phyloP scores from a whole-genome alignment of 352 stramenopile species.

The Globisporangium mamillatum region DNA sequence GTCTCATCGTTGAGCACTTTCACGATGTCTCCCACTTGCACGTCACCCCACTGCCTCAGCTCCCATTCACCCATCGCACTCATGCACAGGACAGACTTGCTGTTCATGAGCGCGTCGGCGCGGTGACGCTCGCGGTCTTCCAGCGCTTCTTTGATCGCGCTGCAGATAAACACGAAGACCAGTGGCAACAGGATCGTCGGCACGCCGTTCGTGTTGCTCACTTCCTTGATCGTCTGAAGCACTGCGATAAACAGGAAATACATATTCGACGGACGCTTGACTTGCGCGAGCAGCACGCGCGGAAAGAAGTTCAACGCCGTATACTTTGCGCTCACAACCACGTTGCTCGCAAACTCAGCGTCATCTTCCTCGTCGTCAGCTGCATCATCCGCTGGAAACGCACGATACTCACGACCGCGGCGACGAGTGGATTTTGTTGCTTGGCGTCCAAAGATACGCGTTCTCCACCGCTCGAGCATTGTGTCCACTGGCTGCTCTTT shows the following conservation, averaged over 20 bases:
- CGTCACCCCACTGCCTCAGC: slow-evolving; percentile 52
- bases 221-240: slow-evolving; percentile 77
- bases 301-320: slow-evolving; percentile 73
- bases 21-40: slow-evolving; percentile 81
- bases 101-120: slow-evolving; percentile 72
- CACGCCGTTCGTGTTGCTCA: slow-evolving; percentile 85
- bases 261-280: slow-evolving; percentile 74
- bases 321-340: slow-evolving; percentile 84
- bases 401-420: neutral
- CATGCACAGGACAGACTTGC: slow-evolving; percentile 48
- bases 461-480: slow-evolving; percentile 4
- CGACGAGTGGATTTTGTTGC: neutral
- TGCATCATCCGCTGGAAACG: neutral
- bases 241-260: slow-evolving; percentile 88
- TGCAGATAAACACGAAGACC: slow-evolving; percentile 75
- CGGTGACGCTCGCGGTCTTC: slow-evolving; percentile 80
- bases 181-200: slow-evolving; percentile 78
- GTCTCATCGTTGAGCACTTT: slow-evolving; percentile 69
- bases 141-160: slow-evolving; percentile 77
- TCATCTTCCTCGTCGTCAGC: slow-evolving; percentile 14
- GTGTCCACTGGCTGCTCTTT: slow-evolving; percentile 1
- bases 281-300: slow-evolving; percentile 67
- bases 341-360: slow-evolving; percentile 50
- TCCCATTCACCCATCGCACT: slow-evolving; percentile 45
- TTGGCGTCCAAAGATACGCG: slow-evolving; percentile 12